Evolutionary conservation across 106 monocot genomes (phyloP).

Genomic region (Cymbidium sinense): DNA sequence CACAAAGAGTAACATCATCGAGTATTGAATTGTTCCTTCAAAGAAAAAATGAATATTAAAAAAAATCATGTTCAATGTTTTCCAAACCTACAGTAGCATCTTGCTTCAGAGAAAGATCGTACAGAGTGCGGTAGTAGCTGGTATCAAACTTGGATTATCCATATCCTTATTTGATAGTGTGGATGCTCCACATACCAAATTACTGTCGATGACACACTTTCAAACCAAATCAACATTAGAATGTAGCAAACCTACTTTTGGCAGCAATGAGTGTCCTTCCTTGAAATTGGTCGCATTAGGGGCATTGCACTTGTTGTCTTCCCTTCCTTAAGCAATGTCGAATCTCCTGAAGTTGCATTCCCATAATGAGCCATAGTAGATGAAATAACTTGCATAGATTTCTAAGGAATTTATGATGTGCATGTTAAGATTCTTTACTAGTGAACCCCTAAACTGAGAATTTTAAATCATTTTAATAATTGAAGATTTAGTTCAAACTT

Average conservation of each 20-base stretch:
- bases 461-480: too few relatives aligned
- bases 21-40: conserved; percentile 15
- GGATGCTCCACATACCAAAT: conserved; percentile 15
- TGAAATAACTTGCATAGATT: conserved; percentile 4
- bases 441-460: too few relatives aligned
- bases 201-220: conserved; percentile 13
- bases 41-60: conserved; percentile 1
- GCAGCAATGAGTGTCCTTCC: too few relatives aligned
- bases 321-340: conserved; percentile 13
- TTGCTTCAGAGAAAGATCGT: conserved; percentile 21
- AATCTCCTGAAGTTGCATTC: conserved; percentile 20
- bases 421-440: too few relatives aligned
- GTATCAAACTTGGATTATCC: conserved; percentile 16
- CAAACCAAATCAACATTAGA: conserved; percentile 14
- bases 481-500: too few relatives aligned
- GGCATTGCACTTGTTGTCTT: conserved; percentile 12
- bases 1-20: conserved; percentile 14
- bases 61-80: conserved; percentile 16
- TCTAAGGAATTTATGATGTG: too few relatives aligned
- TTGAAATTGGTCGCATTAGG: conserved; percentile 8
- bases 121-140: conserved; percentile 13
- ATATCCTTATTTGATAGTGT: conserved; percentile 5
- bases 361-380: conserved; percentile 14
- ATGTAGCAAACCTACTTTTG: conserved; percentile 18
- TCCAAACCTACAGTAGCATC: conserved; percentile 18